A percentile compares a stretch with the other conserved stretches of the same genome.
Evolutionary conservation across 257 asterid species (phyloP).

Genomic region (Solanum medicagineum): DNA sequence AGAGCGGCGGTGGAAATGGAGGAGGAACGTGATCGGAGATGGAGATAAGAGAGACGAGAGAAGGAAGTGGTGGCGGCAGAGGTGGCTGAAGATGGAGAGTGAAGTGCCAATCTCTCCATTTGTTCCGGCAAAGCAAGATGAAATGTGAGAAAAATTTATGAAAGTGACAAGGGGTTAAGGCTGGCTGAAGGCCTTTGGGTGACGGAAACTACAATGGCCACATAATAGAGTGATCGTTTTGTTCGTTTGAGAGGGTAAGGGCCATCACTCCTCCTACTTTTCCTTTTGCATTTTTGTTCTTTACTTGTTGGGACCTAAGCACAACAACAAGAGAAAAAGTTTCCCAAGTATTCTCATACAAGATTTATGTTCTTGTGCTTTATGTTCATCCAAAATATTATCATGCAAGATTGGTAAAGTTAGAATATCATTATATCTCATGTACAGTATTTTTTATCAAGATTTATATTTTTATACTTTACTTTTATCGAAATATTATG

Average conservation of each 20-base stretch:
- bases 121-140: neutral
- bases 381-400: no score
- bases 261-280: neutral
- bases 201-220: constrained; percentile 21
- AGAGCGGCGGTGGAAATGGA: constrained; percentile 10
- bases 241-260: neutral
- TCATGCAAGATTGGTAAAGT: no score
- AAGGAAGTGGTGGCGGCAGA: constrained; percentile 25
- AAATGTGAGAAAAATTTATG: neutral
- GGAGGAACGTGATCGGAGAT: constrained; percentile 25
- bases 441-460: no score
- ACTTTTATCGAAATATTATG: no score
- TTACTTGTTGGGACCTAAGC: no score
- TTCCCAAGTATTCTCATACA: no score
- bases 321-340: no score
- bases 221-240: neutral
- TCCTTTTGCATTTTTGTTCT: no score
- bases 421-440: no score
- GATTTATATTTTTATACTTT: no score
- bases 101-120: constrained; percentile 68
- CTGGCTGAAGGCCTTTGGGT: neutral
- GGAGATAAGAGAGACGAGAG: constrained; percentile 30
- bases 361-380: no score
- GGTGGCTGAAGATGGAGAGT: constrained; percentile 31
- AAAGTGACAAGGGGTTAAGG: neutral